Base-by-base conservation (phyloP, 2,329 filamentous ascomycete species). In the Alternaria consortialis region DNA sequence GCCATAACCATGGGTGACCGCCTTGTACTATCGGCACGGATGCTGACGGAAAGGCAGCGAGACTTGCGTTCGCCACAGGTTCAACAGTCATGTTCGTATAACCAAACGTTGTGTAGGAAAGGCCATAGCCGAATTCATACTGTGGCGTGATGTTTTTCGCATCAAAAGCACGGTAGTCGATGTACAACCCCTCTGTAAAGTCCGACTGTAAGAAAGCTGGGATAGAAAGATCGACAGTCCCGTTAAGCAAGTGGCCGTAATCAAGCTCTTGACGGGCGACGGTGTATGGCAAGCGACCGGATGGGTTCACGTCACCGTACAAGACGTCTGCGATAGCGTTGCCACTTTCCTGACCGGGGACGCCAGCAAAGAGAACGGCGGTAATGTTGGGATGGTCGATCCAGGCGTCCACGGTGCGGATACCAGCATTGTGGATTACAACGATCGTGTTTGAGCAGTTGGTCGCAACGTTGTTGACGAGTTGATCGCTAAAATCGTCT, bases 281-380 rank as follows among this genome's bases (percentile, higher is more conserved):
- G 2, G 92, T 94, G 77, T 94, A 96, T 2, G 91, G 89, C 0
- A 90, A 86, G 59, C 91, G 90, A 20, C 87, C 93, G 15, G 86
- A 86, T 0, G 92, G 92, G 77, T 91, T 93, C 56, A 90, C 85
- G 62, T 85, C 86, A 37, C 93, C 92, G 76, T 93, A 96, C 5
- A 97, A 86, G 11, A 96, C 84, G 68, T 95, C 91, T 9, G 86
- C 85, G 53, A 96, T 86, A 1, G 90, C 85, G 73, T 93, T 90
- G 54, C 93, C 92, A 15, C 88, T 90, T 76, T 96, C 91, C 74
- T 96, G 90, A 9, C 93, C 93, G 0, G 92, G 92, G 11, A 93
- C 79, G 67, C 91, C 91, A 15, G 91, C 91, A 86, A 89, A 94
- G 1, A 96, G 74, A 47, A 96, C 92, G 27, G 91, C 93, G 0